phyloP scores from a whole-genome alignment of 768 basidiomycete species.

The Coprinellus micaceus region DNA sequence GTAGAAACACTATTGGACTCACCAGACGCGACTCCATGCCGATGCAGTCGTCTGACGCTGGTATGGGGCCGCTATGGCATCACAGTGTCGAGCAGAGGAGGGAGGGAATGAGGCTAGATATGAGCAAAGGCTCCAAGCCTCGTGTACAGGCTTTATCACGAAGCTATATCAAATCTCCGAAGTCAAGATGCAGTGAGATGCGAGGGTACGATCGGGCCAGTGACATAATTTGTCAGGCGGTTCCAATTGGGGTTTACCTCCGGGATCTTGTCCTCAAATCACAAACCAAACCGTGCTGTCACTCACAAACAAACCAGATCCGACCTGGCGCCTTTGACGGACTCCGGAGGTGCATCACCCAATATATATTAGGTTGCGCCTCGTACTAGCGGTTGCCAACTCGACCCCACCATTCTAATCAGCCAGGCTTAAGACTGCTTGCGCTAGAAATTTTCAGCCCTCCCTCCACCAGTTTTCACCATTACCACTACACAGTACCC shows the following conservation, averaged over 20 bases:
- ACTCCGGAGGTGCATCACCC: background rate
- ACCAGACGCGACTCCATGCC: too few relatives aligned
- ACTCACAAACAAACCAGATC: background rate
- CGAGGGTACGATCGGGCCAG: background rate
- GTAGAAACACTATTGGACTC: too few relatives aligned
- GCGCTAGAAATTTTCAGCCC: slow-evolving; percentile 10
- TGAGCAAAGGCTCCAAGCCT: slow-evolving; percentile 5
- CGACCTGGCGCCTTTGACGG: background rate
- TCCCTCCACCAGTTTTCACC: slow-evolving; percentile 1
- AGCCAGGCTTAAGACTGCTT: slow-evolving; percentile 3
- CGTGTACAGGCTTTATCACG: background rate
- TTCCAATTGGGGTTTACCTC: background rate
- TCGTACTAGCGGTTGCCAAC: slow-evolving; percentile 2
- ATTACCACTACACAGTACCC: background rate
- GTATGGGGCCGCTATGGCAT: background rate
- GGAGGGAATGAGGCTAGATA: background rate
- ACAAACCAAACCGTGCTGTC: background rate
- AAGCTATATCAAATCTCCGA: background rate
- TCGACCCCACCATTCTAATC: slow-evolving; percentile 6
- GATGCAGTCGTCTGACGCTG: background rate
- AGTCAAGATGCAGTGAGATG: background rate
- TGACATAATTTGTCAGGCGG: slow-evolving; percentile 5
- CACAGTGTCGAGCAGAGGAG: background rate
- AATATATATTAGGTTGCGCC: slow-evolving; percentile 1
- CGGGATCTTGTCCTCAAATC: background rate